phyloP scores from a whole-genome alignment of 371 early-diverging fungal genomes.

The Mucor plumbeus region DNA sequence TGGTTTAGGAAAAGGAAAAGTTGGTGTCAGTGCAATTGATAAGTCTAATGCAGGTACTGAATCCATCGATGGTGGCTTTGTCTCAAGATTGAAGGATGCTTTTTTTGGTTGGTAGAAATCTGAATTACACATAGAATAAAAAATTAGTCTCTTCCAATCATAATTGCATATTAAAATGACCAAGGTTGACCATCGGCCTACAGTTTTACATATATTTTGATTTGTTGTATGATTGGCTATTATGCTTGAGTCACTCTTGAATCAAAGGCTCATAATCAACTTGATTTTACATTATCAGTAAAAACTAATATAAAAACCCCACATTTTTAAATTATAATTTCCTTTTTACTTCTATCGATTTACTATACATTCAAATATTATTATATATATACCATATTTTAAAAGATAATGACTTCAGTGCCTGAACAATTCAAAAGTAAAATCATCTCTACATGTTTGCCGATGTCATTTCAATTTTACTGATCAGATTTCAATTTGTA shows the following conservation, averaged over 20 bases:
- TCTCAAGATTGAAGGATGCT: constrained; percentile 10
- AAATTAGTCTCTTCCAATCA: constrained; percentile 20
- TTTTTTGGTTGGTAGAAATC: constrained; percentile 26
- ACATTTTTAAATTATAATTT: neutral
- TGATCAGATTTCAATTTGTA: constrained; percentile 17
- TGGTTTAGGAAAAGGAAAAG: constrained; percentile 23
- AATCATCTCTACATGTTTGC: neutral
- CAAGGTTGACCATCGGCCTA: constrained; percentile 29
- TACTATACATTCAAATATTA: neutral
- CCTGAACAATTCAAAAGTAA: constrained; percentile 34
- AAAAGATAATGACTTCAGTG: neutral
- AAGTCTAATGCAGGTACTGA: neutral
- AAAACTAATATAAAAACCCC: constrained; percentile 16
- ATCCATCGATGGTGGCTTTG: neutral
- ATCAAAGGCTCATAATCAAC: constrained; percentile 13
- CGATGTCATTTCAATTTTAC: neutral
- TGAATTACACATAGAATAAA: neutral
- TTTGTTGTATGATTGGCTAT: constrained; percentile 8
- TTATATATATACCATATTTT: neutral
- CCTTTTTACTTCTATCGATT: constrained; percentile 3
- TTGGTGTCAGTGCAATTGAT: constrained; percentile 19
- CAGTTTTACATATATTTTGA: neutral
- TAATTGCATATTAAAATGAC: constrained; percentile 5
- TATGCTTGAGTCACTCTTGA: constrained; percentile 21
- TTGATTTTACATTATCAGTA: neutral